phyloP scores from a whole-genome alignment of 352 stramenopile species.

The Proteromonas lacertae region DNA sequence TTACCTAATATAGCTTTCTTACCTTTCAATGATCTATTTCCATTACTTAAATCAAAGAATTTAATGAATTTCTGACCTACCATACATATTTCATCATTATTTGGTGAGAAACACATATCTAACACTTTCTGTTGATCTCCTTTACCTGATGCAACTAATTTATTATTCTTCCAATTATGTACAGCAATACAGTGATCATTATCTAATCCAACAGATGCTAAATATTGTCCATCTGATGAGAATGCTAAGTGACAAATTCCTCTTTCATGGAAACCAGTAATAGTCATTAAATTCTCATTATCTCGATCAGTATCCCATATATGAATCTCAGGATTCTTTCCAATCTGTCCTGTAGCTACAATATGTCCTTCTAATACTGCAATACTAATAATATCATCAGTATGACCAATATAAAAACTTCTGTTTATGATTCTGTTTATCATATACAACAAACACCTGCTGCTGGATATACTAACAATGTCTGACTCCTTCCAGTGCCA shows the following conservation, averaged over 20 bases:
- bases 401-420: no score
- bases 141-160: background rate
- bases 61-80: background rate
- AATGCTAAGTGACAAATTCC: conserved; percentile 23
- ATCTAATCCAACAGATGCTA: conserved; percentile 34
- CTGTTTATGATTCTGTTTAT: no score
- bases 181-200: conserved; percentile 6
- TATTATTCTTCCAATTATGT: conserved; percentile 11
- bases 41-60: background rate
- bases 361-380: no score
- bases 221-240: conserved; percentile 15
- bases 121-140: background rate
- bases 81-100: background rate
- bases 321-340: conserved; percentile 3
- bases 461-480: no score
- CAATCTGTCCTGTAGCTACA: no score
- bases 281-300: conserved; percentile 41
- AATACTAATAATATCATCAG: no score
- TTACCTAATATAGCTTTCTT: background rate
- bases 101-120: background rate
- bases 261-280: conserved; percentile 25
- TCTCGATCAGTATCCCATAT: conserved; percentile 24
- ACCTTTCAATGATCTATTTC: background rate
- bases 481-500: no score
- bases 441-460: no score